phyloP scores from a whole-genome alignment of 2,329 filamentous ascomycete species.

The Aureobasidium sp. region DNA sequence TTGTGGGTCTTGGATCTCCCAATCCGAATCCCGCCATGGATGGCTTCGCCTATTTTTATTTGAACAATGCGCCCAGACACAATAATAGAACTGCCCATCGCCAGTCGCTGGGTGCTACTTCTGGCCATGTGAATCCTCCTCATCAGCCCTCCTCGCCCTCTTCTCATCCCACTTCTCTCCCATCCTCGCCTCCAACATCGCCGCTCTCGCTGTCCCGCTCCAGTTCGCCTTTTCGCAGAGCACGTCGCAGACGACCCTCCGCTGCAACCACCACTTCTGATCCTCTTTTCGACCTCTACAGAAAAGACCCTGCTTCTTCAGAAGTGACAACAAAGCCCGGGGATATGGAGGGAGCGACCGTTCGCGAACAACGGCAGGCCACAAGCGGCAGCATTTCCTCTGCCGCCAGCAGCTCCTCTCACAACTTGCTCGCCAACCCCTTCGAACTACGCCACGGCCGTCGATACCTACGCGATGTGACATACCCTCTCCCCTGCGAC shows the following conservation, averaged over 20 bases:
- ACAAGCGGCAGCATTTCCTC: neutral
- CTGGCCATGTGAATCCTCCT: constrained; percentile 3
- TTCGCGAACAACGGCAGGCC: neutral
- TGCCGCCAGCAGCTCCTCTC: neutral
- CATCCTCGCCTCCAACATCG: neutral
- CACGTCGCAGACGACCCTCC: neutral
- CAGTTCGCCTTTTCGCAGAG: neutral
- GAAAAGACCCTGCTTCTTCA: constrained; percentile 1
- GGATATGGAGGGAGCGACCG: neutral
- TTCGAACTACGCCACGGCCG: constrained; percentile 70
- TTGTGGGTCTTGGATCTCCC: neutral
- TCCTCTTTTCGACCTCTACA: neutral
- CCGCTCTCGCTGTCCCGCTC: constrained; percentile 3
- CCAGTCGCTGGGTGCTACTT: neutral
- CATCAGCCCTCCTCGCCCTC: neutral
- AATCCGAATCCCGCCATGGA: constrained; percentile 3
- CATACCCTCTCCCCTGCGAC: constrained; percentile 85
- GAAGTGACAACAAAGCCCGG: neutral
- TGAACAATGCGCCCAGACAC: constrained; percentile 6
- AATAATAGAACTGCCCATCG: neutral
- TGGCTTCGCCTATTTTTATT: constrained; percentile 6
- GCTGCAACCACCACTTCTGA: neutral
- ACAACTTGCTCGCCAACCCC: constrained; percentile 14
- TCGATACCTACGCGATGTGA: constrained; percentile 70
- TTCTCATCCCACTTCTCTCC: neutral